Evolutionary conservation across 192 early-diverging fungal species (phyloP), one percentile per base, ranked within the genome.

Genomic region (Globomyces pollinis-pini): DNA sequence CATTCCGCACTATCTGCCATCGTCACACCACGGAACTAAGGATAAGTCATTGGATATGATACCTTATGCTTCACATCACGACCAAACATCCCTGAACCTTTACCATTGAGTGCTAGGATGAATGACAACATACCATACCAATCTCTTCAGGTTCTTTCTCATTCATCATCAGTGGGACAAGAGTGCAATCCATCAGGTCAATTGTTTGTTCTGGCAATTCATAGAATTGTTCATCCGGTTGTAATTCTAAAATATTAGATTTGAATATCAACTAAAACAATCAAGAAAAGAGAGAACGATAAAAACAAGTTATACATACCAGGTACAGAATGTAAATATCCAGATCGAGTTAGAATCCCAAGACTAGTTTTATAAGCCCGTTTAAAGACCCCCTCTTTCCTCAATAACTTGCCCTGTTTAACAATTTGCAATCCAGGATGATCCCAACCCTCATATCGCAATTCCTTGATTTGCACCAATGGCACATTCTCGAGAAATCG

Each of bases 111-210:
- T 5, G 61, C 52, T n/a, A n/a, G n/a, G n/a, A n/a, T n/a, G n/a
- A n/a, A n/a, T n/a, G n/a, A n/a, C n/a, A n/a, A n/a, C n/a, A n/a
- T n/a, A n/a, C n/a, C n/a, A n/a, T n/a, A n/a, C n/a, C n/a, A 52
- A 78, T 66, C 61, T 78, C 76, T 38, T 74, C 71, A 12, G 65
- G 67, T 24, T 78, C 76, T 59, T 74, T 78, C 38, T 71, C 68
- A 41, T 78, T 69, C 57, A 62, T 58, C 60, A 62, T 62, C 31
- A 71, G 47, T 30, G 68, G 65, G 7, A 50, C 66, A 6, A 74
- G 50, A 9, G 62, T 52, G 54, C 72, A 72, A 26, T 78, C 76
- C 1, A 69, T 64, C 44, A 78, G 57, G 31, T 68, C 68, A 13
- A 72, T n/a, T 23, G 55, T 62, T n/a, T 70, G 50, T 35, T 78